Conservation (phyloP, 768 basidiomycete genomes). For the Hypholoma sublateritium region DNA sequence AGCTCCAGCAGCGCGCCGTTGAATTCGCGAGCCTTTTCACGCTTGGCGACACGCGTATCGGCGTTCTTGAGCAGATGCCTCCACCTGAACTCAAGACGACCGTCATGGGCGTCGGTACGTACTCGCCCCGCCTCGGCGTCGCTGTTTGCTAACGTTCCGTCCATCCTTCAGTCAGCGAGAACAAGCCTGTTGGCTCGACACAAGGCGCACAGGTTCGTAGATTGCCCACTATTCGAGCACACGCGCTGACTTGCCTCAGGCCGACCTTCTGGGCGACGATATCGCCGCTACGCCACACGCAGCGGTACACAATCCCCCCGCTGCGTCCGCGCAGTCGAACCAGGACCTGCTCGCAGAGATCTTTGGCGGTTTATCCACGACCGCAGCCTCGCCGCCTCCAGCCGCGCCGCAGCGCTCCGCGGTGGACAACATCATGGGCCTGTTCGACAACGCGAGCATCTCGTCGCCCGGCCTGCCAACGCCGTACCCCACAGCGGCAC, state of each 20-base stretch:
- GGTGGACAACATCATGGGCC: conserved; percentile 88
- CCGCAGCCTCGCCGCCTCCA: conserved; percentile 30
- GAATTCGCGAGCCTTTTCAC: conserved; percentile 89
- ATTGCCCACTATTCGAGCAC: conserved; percentile 6
- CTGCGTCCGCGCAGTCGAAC: conserved; percentile 53
- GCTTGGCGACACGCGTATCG: conserved; percentile 71
- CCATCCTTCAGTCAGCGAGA: conserved; percentile 75
- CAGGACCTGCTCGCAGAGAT: conserved; percentile 93
- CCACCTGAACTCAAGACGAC: conserved; percentile 97
- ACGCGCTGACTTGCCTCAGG: conserved; percentile 32
- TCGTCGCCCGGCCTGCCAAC: conserved; percentile 32
- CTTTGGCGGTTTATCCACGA: conserved; percentile 63
- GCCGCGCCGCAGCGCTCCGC: conserved; percentile 53
- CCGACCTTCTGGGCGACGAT: conserved; percentile 85
- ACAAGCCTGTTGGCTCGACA: conserved; percentile 93
- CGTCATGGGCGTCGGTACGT: conserved; percentile 86
- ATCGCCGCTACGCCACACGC: conserved; percentile 39
- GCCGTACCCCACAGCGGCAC: conserved; percentile 16
- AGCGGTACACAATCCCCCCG: conserved; percentile 38
- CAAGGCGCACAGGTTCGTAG: conserved; percentile 61
- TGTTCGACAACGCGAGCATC: conserved; percentile 63
- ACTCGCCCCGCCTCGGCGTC: conserved; percentile 1
- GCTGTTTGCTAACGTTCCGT: neutral
- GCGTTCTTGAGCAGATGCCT: conserved; percentile 98
- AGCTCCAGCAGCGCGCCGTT: conserved; percentile 93